Evolutionary conservation across 371 early-diverging fungal genomes (phyloP).

Genomic region (Haplosporangium sp.): DNA sequence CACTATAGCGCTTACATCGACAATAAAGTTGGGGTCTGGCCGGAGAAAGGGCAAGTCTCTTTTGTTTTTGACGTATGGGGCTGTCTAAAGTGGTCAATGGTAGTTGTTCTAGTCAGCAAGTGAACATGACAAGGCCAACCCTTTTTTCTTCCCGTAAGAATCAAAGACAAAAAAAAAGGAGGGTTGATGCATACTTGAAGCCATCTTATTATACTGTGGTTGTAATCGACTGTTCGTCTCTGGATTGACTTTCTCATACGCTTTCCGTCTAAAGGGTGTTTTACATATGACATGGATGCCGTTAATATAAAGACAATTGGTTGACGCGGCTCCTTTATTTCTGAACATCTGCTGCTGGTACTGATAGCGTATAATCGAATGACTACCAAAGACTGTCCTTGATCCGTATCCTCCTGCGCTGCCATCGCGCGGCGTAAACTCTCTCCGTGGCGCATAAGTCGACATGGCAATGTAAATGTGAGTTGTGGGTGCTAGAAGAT

Average conservation of each 20-base stretch:
- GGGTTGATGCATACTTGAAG: constrained; percentile 76
- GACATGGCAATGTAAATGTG: constrained; percentile 18
- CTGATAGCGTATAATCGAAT: no score
- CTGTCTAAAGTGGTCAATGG: no score
- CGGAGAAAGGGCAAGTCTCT: constrained; percentile 73
- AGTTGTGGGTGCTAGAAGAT: not conserved
- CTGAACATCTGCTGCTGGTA: constrained; percentile 3
- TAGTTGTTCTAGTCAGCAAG: no score
- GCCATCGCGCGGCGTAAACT: constrained; percentile 47
- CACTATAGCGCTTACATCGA: no score
- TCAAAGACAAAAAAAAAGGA: no score
- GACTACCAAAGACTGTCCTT: constrained; percentile 53
- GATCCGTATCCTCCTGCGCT: constrained; percentile 34
- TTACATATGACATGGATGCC: not conserved
- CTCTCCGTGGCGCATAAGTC: constrained; percentile 33
- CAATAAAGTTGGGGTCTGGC: constrained; percentile 89
- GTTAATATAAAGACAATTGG: not conserved
- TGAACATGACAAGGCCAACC: no score
- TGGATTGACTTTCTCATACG: constrained; percentile 96
- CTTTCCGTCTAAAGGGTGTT: constrained; percentile 77
- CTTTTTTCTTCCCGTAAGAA: no score
- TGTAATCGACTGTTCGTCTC: constrained; percentile 95
- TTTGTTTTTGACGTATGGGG: constrained; percentile 72
- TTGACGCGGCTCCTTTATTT: constrained; percentile 16
- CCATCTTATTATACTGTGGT: constrained; percentile 86